Percentiles rank a stretch among this genome's conserved stretches.
These are phyloP conservation scores for Samsoniella hepiali DNA, from an alignment of 2,329 filamentous ascomycete genomes.

Conservation along the genomic window DNA sequence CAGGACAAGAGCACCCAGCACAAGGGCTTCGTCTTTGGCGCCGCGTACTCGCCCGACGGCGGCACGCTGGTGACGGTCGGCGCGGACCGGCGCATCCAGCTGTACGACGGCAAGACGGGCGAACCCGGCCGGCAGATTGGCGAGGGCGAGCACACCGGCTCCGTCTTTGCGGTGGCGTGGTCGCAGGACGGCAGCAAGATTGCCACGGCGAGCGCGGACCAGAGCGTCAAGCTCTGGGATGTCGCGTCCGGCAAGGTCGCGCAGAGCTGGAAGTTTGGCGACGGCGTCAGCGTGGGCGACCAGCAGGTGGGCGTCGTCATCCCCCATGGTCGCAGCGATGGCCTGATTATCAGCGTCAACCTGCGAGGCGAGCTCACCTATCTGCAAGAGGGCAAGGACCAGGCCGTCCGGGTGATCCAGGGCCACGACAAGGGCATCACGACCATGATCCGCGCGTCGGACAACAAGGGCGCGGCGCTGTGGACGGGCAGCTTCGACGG, in stretches of 20 bases:
- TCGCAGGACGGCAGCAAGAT: conserved; percentile 79
- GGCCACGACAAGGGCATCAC: conserved; percentile 93
- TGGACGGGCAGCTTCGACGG: conserved; percentile 94
- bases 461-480: conserved; percentile 60
- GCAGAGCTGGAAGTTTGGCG: conserved; percentile 83
- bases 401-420: conserved; percentile 69
- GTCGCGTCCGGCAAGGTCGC: conserved; percentile 71
- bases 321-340: conserved; percentile 77
- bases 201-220: conserved; percentile 89
- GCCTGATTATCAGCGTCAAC: conserved; percentile 84
- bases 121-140: conserved; percentile 75
- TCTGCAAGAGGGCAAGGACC: conserved; percentile 66
- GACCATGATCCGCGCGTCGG: conserved; percentile 50
- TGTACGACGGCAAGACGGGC: conserved; percentile 96
- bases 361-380: conserved; percentile 90
- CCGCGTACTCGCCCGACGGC: conserved; percentile 88
- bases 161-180: conserved; percentile 92
- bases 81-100: conserved; percentile 86
- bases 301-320: conserved; percentile 96
- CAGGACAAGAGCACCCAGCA: conserved; percentile 79
- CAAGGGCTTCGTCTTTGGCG: conserved; percentile 82
- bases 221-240: conserved; percentile 94
- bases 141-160: conserved; percentile 83
- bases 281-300: conserved; percentile 70
- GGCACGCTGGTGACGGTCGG: conserved; percentile 79